Percentiles rank a stretch among this genome's conserved stretches.
These are phyloP conservation scores for Scheffersomyces titani DNA, from an alignment of 1,139 yeast genomes.

Conservation along the genomic window DNA sequence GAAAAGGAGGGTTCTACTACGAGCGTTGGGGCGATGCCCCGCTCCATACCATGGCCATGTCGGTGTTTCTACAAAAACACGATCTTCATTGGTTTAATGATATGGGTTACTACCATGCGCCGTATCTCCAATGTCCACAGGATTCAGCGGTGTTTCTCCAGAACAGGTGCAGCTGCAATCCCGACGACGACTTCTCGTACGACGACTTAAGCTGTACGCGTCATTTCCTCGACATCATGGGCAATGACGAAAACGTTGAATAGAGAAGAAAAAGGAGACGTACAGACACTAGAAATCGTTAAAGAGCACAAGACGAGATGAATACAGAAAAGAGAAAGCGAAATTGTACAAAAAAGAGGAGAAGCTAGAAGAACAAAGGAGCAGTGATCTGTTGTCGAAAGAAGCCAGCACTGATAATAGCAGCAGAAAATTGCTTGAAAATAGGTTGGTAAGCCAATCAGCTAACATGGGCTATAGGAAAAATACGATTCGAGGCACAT, in stretches of 20 bases:
- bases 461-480: background rate
- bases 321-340: too few relatives aligned
- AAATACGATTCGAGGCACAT: background rate
- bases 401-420: background rate
- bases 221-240: conserved; percentile 20
- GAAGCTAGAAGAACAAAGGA: background rate
- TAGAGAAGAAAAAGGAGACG: too few relatives aligned
- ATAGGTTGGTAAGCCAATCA: background rate
- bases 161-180: conserved; percentile 34
- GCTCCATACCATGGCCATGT: conserved; percentile 32
- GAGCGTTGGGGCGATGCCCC: conserved; percentile 50
- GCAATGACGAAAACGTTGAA: background rate
- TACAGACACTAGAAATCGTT: too few relatives aligned
- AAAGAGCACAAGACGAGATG: too few relatives aligned
- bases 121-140: conserved; percentile 37
- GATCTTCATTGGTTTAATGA: conserved; percentile 35
- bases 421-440: background rate
- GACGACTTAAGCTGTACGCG: conserved; percentile 32
- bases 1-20: conserved; percentile 37
- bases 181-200: conserved; percentile 29
- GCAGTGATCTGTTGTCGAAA: too few relatives aligned
- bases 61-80: conserved; percentile 20
- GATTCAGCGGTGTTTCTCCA: conserved; percentile 13
- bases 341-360: too few relatives aligned
- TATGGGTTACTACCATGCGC: conserved; percentile 37